Percentiles rank a stretch among this genome's conserved stretches.
phyloP scores from a whole-genome alignment of 2,329 filamentous ascomycete genomes.

The Colletotrichum chrysophilum region DNA sequence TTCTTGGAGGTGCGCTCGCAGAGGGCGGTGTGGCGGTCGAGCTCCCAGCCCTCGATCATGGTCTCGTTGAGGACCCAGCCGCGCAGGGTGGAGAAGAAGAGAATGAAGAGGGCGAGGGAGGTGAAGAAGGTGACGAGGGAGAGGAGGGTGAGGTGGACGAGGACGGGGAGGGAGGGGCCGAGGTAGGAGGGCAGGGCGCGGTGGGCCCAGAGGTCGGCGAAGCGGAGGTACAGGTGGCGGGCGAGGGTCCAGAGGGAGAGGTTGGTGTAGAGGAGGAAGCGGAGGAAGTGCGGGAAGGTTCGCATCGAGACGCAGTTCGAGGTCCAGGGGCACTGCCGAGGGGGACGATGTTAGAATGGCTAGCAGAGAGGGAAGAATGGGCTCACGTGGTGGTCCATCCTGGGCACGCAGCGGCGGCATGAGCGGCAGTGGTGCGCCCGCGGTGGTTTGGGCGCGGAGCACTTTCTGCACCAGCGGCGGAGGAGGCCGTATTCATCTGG shows the following conservation, averaged over 20 bases:
- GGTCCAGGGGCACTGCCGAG: constrained; percentile 78
- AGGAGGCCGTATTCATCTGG: constrained; percentile 28
- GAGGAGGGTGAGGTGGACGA: constrained; percentile 67
- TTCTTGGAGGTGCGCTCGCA: constrained; percentile 49
- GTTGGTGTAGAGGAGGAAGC: constrained; percentile 76
- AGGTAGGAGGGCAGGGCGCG: constrained; percentile 77
- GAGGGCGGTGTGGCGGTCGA: constrained; percentile 66
- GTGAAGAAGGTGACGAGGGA: constrained; percentile 63
- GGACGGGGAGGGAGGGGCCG: constrained; percentile 65
- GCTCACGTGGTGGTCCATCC: constrained; percentile 31
- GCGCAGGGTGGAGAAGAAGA: constrained; percentile 67
- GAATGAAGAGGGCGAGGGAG: constrained; percentile 65
- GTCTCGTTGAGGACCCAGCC: constrained; percentile 73
- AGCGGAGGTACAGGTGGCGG: constrained; percentile 64
- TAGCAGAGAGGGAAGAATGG: neutral
- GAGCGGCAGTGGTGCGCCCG: constrained; percentile 82
- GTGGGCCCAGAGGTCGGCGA: constrained; percentile 64
- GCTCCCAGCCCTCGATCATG: constrained; percentile 82
- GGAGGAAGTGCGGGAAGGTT: constrained; percentile 82
- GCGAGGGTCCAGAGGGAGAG: constrained; percentile 66
- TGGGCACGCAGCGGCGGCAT: constrained; percentile 76
- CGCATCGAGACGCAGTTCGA: constrained; percentile 82
- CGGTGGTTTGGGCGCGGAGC: constrained; percentile 74
- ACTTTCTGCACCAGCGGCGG: constrained; percentile 76
- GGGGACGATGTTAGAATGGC: constrained; percentile 57